Evolutionary conservation across 139 green algal genomes (phyloP).

Genomic region (Micractinium conductrix): DNA sequence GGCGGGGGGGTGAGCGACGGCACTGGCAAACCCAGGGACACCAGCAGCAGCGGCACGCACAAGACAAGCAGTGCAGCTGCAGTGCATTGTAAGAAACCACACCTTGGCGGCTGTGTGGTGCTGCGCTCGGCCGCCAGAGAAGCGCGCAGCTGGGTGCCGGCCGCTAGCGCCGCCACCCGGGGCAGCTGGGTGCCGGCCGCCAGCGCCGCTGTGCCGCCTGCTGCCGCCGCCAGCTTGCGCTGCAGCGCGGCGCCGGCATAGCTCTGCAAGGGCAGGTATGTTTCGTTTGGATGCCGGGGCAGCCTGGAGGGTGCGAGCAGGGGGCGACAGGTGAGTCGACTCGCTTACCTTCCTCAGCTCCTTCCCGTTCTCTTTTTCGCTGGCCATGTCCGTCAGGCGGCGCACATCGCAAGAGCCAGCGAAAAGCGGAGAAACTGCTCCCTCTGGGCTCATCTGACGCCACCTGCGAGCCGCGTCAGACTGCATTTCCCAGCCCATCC

Average conservation of each 20-base stretch:
- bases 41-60: too few relatives aligned
- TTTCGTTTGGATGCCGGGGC: neutral
- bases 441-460: too few relatives aligned
- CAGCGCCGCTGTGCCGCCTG: neutral
- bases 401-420: neutral
- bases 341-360: neutral
- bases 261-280: neutral
- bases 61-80: too few relatives aligned
- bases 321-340: neutral
- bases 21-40: too few relatives aligned
- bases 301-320: neutral
- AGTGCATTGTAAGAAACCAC: neutral
- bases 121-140: too few relatives aligned
- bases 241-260: conserved; percentile 17
- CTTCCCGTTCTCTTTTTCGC: neutral
- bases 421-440: neutral
- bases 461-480: too few relatives aligned
- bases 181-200: neutral
- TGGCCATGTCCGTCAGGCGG: neutral
- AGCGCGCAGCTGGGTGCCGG: neutral
- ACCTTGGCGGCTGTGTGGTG: too few relatives aligned
- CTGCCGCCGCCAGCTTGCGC: conserved; percentile 13
- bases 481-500: too few relatives aligned
- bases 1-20: too few relatives aligned
- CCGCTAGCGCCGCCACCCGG: neutral